Evolutionary conservation across 345 rosid genomes (phyloP), one percentile per base, ranked within the genome.

Genomic region (sweet orange (Citrus sinensis)): DNA sequence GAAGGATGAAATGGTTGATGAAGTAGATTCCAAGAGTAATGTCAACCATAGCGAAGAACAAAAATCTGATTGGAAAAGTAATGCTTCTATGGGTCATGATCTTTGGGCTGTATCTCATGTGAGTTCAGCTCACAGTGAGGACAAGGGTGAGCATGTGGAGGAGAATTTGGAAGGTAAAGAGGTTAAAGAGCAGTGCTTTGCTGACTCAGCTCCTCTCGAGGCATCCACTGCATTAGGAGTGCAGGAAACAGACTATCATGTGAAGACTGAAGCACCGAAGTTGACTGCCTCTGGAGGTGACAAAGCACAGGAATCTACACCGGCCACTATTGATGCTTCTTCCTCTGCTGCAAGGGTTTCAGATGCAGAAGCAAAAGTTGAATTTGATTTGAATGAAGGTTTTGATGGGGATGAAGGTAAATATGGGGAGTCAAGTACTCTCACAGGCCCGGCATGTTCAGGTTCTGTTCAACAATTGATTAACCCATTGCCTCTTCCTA

Each of bases 341-440:
- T 56, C 37, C 16, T 74, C 83, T 69, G 67, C 76, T 61, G 70
- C 69, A 6, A 89, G 70, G 51, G 84, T 80, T 5, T 75, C 86
- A 37, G 88, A 83, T 60, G 71, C 72, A 76, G 92, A 88, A 67
- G 86, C 80, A 55, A 93, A 90, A 87, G 84, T 93, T 24, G 90
- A 82, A 76, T 95, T 95, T 86, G 99, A 95, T 75, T 77, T 95
- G 74, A 95, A 95, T 82, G 96, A 95, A 88, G 97, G 94, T 69
- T 83, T 93, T 51, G 71, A 70, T 65, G 82, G 83, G 1, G 98
- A 93, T 37, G 98, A 93, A 71, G 85, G 86, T 34, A 87, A 78
- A 78, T 74, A 65, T 25, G 87, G 76, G 54, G 90, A 90, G 67
- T 65, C 86, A 7, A 78, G 67, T 83, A 86, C 83, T 84, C 82